Conservation (phyloP, 331 rosid genomes). For the Spiraea crenata region DNA sequence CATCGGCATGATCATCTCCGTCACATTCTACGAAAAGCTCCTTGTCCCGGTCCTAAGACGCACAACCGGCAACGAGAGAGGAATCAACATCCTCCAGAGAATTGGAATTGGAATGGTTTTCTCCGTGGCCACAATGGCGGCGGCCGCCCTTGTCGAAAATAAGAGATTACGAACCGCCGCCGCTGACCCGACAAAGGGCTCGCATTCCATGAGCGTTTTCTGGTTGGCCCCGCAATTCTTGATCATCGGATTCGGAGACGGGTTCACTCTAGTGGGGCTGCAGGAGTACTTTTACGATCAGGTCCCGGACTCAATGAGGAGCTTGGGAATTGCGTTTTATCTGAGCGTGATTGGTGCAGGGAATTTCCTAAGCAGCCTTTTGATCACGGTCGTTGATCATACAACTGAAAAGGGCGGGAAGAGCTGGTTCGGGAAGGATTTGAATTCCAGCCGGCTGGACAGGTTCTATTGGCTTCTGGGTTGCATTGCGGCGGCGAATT, state of each 20-base stretch:
- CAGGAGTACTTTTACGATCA: conserved; percentile 83
- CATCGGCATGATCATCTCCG: conserved; percentile 68
- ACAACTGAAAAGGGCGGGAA: conserved; percentile 42
- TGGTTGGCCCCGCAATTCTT: conserved; percentile 86
- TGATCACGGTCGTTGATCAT: conserved; percentile 54
- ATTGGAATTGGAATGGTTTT: conserved; percentile 87
- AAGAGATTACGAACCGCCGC: conserved; percentile 48
- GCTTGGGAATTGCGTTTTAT: conserved; percentile 73
- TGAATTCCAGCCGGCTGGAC: conserved; percentile 59
- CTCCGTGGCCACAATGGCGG: conserved; percentile 49
- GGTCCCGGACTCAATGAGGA: conserved; percentile 85
- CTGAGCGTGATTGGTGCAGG: conserved; percentile 63
- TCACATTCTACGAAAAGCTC: conserved; percentile 65
- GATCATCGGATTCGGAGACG: conserved; percentile 69
- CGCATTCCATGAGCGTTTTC: conserved; percentile 60
- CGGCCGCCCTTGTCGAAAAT: conserved; percentile 67
- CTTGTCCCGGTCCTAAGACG: conserved; percentile 61
- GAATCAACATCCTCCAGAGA: conserved; percentile 82
- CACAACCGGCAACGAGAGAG: conserved; percentile 75
- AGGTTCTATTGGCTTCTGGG: conserved; percentile 66
- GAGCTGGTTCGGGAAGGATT: conserved; percentile 71
- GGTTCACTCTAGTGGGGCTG: conserved; percentile 55
- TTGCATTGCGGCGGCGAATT: conserved; percentile 36
- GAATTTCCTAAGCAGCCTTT: conserved; percentile 59
- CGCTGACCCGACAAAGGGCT: conserved; percentile 37